These are phyloP conservation scores for Farysia itapuensis DNA, from an alignment of 1,284 basidiomycete genomes.

Conservation along the genomic window DNA sequence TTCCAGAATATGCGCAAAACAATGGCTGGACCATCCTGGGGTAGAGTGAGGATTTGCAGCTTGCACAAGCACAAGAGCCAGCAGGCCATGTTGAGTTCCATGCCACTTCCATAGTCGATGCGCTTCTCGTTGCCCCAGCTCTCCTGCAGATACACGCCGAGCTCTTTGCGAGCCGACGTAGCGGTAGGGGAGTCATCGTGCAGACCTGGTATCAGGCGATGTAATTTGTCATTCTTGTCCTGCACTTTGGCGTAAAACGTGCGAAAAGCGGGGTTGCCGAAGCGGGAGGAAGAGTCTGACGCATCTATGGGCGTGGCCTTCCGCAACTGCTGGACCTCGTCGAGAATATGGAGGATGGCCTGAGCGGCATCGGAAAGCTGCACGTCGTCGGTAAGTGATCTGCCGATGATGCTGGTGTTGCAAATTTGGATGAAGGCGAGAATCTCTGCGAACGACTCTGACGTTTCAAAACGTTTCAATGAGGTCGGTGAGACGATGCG, in stretches of 20 bases:
- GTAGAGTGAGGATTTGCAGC: slow-evolving; percentile 68
- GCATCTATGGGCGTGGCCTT: slow-evolving; percentile 74
- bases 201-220: slow-evolving; percentile 56
- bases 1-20: slow-evolving; percentile 86
- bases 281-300: slow-evolving; percentile 85
- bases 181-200: slow-evolving; percentile 25
- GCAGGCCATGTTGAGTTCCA: slow-evolving; percentile 96
- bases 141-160: slow-evolving; percentile 77
- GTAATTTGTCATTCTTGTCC: slow-evolving; percentile 64
- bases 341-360: slow-evolving; percentile 52
- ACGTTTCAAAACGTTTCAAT: slow-evolving; percentile 78
- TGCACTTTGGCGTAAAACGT: slow-evolving; percentile 81
- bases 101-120: slow-evolving; percentile 97
- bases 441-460: slow-evolving; percentile 72
- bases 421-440: slow-evolving; percentile 74
- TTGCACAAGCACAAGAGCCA: slow-evolving; percentile 86
- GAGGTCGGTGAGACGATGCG: slow-evolving; percentile 78
- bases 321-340: slow-evolving; percentile 58
- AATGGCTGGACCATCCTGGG: slow-evolving; percentile 73
- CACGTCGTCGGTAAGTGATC: slow-evolving; percentile 68
- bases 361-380: slow-evolving; percentile 13
- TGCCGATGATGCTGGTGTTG: slow-evolving; percentile 75
- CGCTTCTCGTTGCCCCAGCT: slow-evolving; percentile 87
- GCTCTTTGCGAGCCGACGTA: slow-evolving; percentile 34
- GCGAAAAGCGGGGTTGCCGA: slow-evolving; percentile 96